phyloP scores from a whole-genome alignment of 208 protist species.

The Trypanosoma rangeli region DNA sequence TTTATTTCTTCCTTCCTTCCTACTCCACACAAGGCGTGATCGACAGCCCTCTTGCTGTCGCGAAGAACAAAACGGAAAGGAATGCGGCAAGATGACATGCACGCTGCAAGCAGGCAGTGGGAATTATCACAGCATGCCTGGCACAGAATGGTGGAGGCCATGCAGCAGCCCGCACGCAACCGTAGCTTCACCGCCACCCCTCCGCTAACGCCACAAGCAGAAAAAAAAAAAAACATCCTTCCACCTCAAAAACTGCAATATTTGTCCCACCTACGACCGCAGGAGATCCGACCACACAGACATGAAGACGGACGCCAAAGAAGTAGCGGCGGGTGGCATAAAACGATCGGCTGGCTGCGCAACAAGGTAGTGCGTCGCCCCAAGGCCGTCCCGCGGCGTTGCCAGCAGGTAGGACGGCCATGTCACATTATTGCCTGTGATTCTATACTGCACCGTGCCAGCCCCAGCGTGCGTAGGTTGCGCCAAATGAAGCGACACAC shows the following conservation, averaged over 20 bases:
- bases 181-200: background rate
- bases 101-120: background rate
- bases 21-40: background rate
- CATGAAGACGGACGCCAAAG: slow-evolving; percentile 27
- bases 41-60: background rate
- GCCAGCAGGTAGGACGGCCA: slow-evolving; percentile 9
- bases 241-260: background rate
- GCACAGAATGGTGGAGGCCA: no score
- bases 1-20: background rate
- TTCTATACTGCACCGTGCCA: background rate
- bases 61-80: background rate
- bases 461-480: background rate
- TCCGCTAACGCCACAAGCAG: background rate
- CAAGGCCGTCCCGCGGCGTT: background rate
- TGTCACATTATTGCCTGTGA: slow-evolving; percentile 29
- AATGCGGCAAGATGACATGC: background rate
- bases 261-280: background rate
- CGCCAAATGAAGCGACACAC: slow-evolving; percentile 6
- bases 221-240: slow-evolving; percentile 4
- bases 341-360: slow-evolving; percentile 3
- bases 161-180: background rate
- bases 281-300: slow-evolving; percentile 25
- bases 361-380: slow-evolving; percentile 1
- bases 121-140: slow-evolving; percentile 13
- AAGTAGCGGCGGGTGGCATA: background rate